These are phyloP conservation scores for Priceomyces medius DNA, from an alignment of 805 yeast genomes.

Conservation along the genomic window DNA sequence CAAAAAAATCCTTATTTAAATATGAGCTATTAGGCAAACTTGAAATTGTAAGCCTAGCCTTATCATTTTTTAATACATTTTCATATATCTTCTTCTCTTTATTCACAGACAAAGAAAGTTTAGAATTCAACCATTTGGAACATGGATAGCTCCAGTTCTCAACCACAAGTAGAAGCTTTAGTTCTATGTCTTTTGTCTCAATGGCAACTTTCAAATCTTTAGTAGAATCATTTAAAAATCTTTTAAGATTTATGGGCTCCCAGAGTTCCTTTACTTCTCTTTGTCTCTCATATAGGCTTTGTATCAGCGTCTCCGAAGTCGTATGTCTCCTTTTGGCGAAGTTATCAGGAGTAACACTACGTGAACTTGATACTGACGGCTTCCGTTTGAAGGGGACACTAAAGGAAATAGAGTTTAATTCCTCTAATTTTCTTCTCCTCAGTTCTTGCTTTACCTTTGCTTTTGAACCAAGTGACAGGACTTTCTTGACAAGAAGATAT, in stretches of 20 bases:
- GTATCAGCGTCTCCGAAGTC: conserved; percentile 9
- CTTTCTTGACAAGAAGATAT: conserved; percentile 22
- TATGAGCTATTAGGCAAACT: conserved; percentile 42
- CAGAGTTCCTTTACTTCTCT: conserved; percentile 41
- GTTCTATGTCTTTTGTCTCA: conserved; percentile 18
- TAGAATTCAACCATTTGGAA: conserved; percentile 51
- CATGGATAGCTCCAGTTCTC: conserved; percentile 48
- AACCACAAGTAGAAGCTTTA: conserved; percentile 43
- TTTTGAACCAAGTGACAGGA: conserved; percentile 28
- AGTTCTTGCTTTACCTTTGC: conserved; percentile 22
- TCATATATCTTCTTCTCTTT: conserved; percentile 25
- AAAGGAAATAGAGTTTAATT: conserved; percentile 26
- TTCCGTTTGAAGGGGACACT: conserved; percentile 18
- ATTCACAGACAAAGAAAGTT: conserved; percentile 39
- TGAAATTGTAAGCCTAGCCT: conserved; percentile 31
- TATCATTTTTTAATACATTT: conserved; percentile 21
- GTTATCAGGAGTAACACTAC: conserved; percentile 2
- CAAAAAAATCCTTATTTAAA: conserved; percentile 36
- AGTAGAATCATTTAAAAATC: conserved; percentile 30
- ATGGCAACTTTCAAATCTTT: conserved; percentile 23
- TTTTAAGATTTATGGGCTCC: conserved; percentile 45
- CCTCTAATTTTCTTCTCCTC: conserved; percentile 32
- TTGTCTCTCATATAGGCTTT: conserved; percentile 26
- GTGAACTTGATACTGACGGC: conserved; percentile 10
- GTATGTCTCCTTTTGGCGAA: conserved; percentile 12